Percentiles rank a stretch among this genome's conserved stretches.
Evolutionary conservation across 768 basidiomycete genomes (phyloP).

Genomic region (Sutorius australiensis): DNA sequence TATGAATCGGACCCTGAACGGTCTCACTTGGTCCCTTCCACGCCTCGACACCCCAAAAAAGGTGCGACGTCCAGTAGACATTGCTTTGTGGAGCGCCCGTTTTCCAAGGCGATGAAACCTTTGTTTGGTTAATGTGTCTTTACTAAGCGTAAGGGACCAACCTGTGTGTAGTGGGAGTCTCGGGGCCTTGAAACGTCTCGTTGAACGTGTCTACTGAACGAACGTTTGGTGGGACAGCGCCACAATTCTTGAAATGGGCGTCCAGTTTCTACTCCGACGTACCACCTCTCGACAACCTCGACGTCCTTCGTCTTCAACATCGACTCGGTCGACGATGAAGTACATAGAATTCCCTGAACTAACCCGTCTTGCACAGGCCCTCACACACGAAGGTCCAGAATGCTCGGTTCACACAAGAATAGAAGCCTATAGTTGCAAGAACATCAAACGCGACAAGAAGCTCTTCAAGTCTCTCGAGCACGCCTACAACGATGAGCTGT

Average conservation of each 20-base stretch:
- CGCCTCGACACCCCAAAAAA: no score
- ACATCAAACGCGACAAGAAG: slow-evolving; percentile 94
- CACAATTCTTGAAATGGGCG: slow-evolving; percentile 17
- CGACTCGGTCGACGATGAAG: slow-evolving; percentile 55
- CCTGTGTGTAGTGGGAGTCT: no score
- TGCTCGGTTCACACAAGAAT: slow-evolving; percentile 88
- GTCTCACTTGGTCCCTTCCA: no score
- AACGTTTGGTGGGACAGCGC: slow-evolving; percentile 15
- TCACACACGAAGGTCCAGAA: slow-evolving; percentile 83
- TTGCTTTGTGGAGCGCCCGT: no score
- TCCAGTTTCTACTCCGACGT: slow-evolving; percentile 21
- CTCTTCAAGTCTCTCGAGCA: slow-evolving; percentile 91
- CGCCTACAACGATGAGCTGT: slow-evolving; percentile 73
- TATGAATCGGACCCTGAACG: no score
- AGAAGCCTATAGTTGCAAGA: slow-evolving; percentile 97
- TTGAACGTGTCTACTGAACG: not conserved
- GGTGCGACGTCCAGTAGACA: no score
- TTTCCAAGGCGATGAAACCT: no score
- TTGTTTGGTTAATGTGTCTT: no score
- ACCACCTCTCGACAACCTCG: not conserved
- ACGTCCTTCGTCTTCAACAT: not conserved
- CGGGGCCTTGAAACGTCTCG: no score
- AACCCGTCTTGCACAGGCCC: slow-evolving; percentile 68
- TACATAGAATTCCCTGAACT: slow-evolving; percentile 84
- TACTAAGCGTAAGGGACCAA: no score